Percentiles rank a stretch among this genome's conserved stretches.
Evolutionary conservation across 2,329 filamentous ascomycete genomes (phyloP).

Genomic region (Arthrobotrys pseudoclavata): DNA sequence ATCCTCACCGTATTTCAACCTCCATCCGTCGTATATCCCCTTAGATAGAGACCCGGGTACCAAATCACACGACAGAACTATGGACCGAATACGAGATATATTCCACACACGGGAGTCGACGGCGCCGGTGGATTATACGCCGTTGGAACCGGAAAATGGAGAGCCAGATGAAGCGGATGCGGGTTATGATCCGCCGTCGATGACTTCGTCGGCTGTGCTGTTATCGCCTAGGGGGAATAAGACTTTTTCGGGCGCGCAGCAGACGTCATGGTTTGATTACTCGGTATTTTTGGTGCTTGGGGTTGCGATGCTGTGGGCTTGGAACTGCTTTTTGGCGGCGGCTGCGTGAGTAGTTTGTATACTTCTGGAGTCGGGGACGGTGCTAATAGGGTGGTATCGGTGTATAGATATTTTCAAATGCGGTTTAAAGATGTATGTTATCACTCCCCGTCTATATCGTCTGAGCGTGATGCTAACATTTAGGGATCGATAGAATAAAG

Average conservation of each 20-base stretch:
- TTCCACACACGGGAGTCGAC: slow-evolving; percentile 39
- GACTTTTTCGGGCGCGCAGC: slow-evolving; percentile 66
- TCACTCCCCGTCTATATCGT: background rate
- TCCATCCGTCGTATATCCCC: background rate
- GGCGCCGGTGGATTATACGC: slow-evolving; percentile 39
- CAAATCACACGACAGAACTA: slow-evolving; percentile 5
- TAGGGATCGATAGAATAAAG: slow-evolving; percentile 68
- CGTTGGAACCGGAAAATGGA: slow-evolving; percentile 33
- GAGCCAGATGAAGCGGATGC: slow-evolving; percentile 27
- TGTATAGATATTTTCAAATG: slow-evolving; percentile 79
- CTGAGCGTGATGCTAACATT: background rate
- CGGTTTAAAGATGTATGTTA: slow-evolving; percentile 75
- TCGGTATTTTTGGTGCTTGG: slow-evolving; percentile 85
- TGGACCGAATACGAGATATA: slow-evolving; percentile 43
- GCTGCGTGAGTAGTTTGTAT: slow-evolving; percentile 17
- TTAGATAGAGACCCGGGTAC: background rate
- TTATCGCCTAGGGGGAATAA: slow-evolving; percentile 63
- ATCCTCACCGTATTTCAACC: background rate
- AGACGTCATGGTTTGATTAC: slow-evolving; percentile 90
- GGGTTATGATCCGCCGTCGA: slow-evolving; percentile 57
- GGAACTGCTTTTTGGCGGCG: slow-evolving; percentile 70
- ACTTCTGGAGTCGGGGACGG: background rate
- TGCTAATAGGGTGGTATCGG: slow-evolving; percentile 25
- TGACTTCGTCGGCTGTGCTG: slow-evolving; percentile 62
- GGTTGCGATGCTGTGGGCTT: slow-evolving; percentile 96